These are phyloP conservation scores for Triticum aestivum DNA, from an alignment of 176 grass and related monocot genomes.

Conservation along the genomic window IWGSC_CS_RefSeq_v2.1 NC_057802.1:59347702-59348201, in stretches of 20 bases:
- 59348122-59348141: not conserved
- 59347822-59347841: constrained; percentile 29
- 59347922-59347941: not conserved
- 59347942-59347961: not conserved
- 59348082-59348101: constrained; percentile 48
- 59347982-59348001: not conserved
- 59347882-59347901: constrained; percentile 46
- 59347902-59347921: constrained; percentile 45
- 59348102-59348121: constrained; percentile 12
- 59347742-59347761: constrained; percentile 52
- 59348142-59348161: constrained; percentile 17
- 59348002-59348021: constrained; percentile 43
- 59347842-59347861: constrained; percentile 44
- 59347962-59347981: not conserved
- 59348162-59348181: constrained; percentile 39
- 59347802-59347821: constrained; percentile 28
- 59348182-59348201: constrained; percentile 58
- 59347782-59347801: not conserved
- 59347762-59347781: not conserved
- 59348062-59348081: constrained; percentile 27
- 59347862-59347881: constrained; percentile 39
- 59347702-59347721: constrained; percentile 31
- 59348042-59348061: constrained; percentile 53
- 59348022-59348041: constrained; percentile 32
- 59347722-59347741: constrained; percentile 46